Evolutionary conservation across 768 basidiomycete species (phyloP).

Genomic region (Hygrocybe punicea): DNA sequence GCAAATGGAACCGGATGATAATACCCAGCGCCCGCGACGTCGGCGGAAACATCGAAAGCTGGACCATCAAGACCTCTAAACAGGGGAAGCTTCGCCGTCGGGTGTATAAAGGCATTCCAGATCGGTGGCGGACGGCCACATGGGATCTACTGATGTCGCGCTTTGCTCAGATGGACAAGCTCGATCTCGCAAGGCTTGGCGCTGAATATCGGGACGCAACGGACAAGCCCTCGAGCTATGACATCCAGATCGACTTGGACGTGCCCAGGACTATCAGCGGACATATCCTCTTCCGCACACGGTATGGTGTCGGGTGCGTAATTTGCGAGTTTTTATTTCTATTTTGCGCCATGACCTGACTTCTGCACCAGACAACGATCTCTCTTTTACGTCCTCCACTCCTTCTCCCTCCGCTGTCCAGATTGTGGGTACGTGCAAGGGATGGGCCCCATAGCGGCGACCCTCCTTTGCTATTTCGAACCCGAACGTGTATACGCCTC

Average conservation of each 20-base stretch:
- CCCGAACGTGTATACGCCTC: constrained; percentile 85
- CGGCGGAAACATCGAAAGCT: constrained; percentile 73
- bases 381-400: constrained; percentile 91
- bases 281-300: constrained; percentile 89
- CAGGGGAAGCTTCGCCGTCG: constrained; percentile 67
- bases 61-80: constrained; percentile 66
- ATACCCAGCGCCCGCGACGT: constrained; percentile 60
- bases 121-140: constrained; percentile 89
- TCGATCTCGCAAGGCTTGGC: constrained; percentile 44
- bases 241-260: constrained; percentile 97
- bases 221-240: constrained; percentile 81
- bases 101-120: constrained; percentile 94
- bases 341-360: not conserved
- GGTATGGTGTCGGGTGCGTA: constrained; percentile 93
- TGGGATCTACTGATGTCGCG: constrained; percentile 81
- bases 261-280: constrained; percentile 95
- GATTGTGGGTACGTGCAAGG: constrained; percentile 97
- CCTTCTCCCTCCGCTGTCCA: constrained; percentile 80
- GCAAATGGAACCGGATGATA: constrained; percentile 94
- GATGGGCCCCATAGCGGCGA: constrained; percentile 97
- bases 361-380: constrained; percentile 75
- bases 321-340: constrained; percentile 5
- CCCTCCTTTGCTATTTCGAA: constrained; percentile 88
- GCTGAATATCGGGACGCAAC: constrained; percentile 58
- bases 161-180: constrained; percentile 45